Percentiles rank a stretch among this genome's conserved stretches.
These are phyloP conservation scores for Quercus lobata DNA, from an alignment of 331 rosid genomes.

Conservation along the genomic window DNA sequence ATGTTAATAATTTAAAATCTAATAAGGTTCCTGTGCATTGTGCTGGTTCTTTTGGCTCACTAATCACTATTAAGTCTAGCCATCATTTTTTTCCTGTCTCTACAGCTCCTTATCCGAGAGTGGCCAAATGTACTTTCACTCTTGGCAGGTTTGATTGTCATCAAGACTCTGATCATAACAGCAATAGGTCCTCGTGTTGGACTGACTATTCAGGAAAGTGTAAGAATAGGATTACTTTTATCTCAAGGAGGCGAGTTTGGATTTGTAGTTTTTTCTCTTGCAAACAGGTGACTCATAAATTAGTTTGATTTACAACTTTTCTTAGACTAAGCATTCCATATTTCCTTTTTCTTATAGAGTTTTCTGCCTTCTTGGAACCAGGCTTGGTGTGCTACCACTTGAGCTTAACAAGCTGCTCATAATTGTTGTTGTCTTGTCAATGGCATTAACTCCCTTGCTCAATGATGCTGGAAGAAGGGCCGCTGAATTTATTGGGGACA, in stretches of 20 bases:
- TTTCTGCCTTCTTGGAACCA: constrained; percentile 38
- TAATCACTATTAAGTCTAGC: not conserved
- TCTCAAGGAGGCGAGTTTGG: constrained; percentile 99
- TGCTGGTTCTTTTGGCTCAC: not conserved
- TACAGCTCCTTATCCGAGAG: constrained; percentile 92
- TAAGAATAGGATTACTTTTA: constrained; percentile 92
- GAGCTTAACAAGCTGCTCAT: constrained; percentile 98
- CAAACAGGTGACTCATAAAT: constrained; percentile 62
- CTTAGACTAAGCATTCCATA: constrained; percentile 3
- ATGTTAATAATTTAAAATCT: not conserved
- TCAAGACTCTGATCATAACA: constrained; percentile 91
- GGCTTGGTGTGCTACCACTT: constrained; percentile 99
- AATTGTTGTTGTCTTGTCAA: constrained; percentile 94
- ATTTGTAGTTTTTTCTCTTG: constrained; percentile 94
- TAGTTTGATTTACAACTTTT: not conserved
- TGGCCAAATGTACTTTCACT: constrained; percentile 99
- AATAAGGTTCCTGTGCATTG: not conserved
- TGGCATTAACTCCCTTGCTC: constrained; percentile 96
- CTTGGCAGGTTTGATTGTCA: constrained; percentile 81
- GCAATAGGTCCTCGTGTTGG: constrained; percentile 99
- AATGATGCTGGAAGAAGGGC: constrained; percentile 97
- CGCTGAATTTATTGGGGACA: constrained; percentile 62
- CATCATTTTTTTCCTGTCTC: constrained; percentile 8
- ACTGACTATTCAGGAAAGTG: constrained; percentile 84
- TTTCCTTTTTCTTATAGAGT: constrained; percentile 16